Conservation (phyloP, 2,329 filamentous ascomycete species). For the Cladosporium sp. region DNA sequence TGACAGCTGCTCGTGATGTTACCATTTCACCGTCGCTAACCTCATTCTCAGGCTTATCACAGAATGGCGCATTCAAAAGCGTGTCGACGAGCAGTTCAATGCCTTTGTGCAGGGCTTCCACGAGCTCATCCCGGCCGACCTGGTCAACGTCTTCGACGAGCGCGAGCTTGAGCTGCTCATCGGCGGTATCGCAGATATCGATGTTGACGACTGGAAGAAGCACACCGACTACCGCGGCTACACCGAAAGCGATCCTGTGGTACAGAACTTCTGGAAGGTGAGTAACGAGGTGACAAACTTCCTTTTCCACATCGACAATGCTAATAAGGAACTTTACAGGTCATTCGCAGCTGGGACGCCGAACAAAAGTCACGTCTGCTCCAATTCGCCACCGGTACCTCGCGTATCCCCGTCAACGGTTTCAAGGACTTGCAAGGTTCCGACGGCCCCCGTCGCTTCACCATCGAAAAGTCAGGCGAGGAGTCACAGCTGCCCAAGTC, state of each 20-base stretch:
- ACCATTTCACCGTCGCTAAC: slow-evolving; percentile 17
- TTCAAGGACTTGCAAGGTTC: slow-evolving; percentile 99
- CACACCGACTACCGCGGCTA: slow-evolving; percentile 99
- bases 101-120: slow-evolving; percentile 97
- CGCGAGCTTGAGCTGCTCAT: slow-evolving; percentile 94
- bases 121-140: slow-evolving; percentile 91
- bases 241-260: slow-evolving; percentile 95
- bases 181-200: slow-evolving; percentile 98
- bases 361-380: slow-evolving; percentile 96
- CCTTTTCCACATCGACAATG: not conserved
- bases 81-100: slow-evolving; percentile 96
- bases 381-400: slow-evolving; percentile 97
- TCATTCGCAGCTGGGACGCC: slow-evolving; percentile 92
- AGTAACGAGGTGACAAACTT: slow-evolving; percentile 20
- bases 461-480: slow-evolving; percentile 96
- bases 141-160: slow-evolving; percentile 98
- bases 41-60: slow-evolving; percentile 70
- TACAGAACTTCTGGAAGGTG: slow-evolving; percentile 96
- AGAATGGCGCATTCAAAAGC: slow-evolving; percentile 98
- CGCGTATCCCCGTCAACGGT: slow-evolving; percentile 95
- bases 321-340: slow-evolving; percentile 42
- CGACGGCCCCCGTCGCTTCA: slow-evolving; percentile 91
- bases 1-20: slow-evolving; percentile 19
- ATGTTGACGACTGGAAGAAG: slow-evolving; percentile 99
- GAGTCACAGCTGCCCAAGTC: slow-evolving; percentile 89